Base-by-base conservation (phyloP, 2,329 filamentous ascomycete species). In the Trichoderma koningiopsis region DNA sequence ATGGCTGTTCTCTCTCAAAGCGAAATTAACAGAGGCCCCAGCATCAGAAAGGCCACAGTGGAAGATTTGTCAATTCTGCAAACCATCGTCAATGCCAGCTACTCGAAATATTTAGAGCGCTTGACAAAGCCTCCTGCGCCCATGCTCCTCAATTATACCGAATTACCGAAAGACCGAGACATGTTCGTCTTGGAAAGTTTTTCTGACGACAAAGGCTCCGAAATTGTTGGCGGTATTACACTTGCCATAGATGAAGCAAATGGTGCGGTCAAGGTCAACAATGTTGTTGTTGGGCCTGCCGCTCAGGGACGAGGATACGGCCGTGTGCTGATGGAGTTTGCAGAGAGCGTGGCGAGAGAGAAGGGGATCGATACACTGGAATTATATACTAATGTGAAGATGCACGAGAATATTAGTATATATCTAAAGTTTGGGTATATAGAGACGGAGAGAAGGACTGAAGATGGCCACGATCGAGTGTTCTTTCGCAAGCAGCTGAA, bases 71-170 rank as follows among this genome's bases (percentile, higher is more conserved):
- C 63, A 5, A 16, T 24, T n/a, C 78, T 80, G 33, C 73, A 76
- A 57, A 37, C 62, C 13, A 78, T 80, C 53, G 74, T 78, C 53
- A 71, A 72, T 13, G 71, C 72, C 22, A 78, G 78, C 40, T 79
- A 79, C 68, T 69, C 74, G 5, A 81, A 78, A 59, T 80, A 79
- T 69, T 75, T 78, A 33, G 72, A 77, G 14, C 77, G 77, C 4
- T 79, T 80, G 61, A 78, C 78, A 5, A 77, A 76, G 55, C 73
- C 73, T 0, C 80, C 80, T 0, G 79, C 78, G 0, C 79, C 79
- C 1, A 81, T 81, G 80, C 73, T 70, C 1, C 71, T 74, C n/a
- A 73, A 81, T 69, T 81, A 80, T 55, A 3, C 29, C 6, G 31
- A 71, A 4, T 71, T 81, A 14, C 69, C 81, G 4, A n/a, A 71